Conservation (phyloP, 2,329 filamentous ascomycete species). For the Neocucurbitaria cava region DNA sequence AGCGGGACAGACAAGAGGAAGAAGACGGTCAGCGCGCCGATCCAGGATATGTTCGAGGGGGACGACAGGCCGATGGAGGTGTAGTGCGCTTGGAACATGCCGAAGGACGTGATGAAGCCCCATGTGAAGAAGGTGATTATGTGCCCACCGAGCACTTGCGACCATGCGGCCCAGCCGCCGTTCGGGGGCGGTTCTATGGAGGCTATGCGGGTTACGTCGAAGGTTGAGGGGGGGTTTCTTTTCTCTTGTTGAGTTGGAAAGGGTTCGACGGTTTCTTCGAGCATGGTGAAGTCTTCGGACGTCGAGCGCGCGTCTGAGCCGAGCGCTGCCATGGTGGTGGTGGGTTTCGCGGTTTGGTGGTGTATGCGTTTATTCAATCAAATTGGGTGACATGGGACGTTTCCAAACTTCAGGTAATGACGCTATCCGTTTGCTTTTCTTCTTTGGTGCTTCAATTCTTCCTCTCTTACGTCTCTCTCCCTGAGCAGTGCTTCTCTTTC, state of each 20-base stretch:
- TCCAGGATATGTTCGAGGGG: constrained; percentile 41
- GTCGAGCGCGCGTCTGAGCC: background rate
- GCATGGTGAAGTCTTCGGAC: background rate
- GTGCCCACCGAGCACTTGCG: constrained; percentile 50
- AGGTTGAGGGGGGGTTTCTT: constrained; percentile 1
- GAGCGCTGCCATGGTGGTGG: constrained; percentile 7
- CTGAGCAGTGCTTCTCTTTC: no score
- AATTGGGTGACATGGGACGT: no score
- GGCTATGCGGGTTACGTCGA: constrained; percentile 7
- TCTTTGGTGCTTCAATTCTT: no score
- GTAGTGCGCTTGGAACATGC: constrained; percentile 44
- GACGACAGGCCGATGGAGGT: constrained; percentile 13
- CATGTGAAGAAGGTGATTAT: constrained; percentile 53
- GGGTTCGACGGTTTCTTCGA: background rate
- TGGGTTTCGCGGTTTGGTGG: no score
- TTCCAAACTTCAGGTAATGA: no score
- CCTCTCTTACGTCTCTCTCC: no score
- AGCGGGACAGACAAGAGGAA: constrained; percentile 38
- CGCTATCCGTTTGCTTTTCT: no score
- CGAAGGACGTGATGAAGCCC: constrained; percentile 42
- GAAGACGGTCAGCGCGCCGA: constrained; percentile 43
- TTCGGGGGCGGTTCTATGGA: constrained; percentile 38
- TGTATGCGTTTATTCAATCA: no score
- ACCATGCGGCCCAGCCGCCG: constrained; percentile 55
- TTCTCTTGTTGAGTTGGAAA: constrained; percentile 2